phyloP scores from a whole-genome alignment of 768 basidiomycete genomes.

The Atractiella rhizophila region DNA sequence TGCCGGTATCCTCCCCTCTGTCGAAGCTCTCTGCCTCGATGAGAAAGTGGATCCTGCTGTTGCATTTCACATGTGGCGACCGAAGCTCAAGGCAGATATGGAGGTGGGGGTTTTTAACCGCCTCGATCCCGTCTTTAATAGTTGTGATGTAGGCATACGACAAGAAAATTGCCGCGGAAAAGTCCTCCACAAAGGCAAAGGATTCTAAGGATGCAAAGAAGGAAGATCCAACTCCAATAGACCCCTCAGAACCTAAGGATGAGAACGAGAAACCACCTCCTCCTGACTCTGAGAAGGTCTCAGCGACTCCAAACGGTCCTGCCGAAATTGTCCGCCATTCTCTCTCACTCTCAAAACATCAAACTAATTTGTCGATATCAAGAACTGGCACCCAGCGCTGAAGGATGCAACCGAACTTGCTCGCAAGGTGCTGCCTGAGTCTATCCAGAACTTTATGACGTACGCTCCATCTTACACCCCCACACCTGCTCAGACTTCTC shows the following conservation, averaged over 20 bases:
- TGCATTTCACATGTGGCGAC: conserved; percentile 81
- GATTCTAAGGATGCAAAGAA: conserved; percentile 4
- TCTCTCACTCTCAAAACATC: conserved; percentile 8
- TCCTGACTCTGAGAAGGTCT: conserved; percentile 1
- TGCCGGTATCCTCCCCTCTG: conserved; percentile 43
- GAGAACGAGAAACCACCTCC: conserved; percentile 20
- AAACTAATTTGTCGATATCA: conserved; percentile 27
- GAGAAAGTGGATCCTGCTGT: conserved; percentile 65
- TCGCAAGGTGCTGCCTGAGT: conserved; percentile 41
- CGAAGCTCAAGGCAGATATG: conserved; percentile 20
- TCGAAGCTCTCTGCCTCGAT: conserved; percentile 41
- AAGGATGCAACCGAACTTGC: conserved; percentile 48
- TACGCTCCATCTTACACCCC: conserved; percentile 23
- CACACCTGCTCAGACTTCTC: conserved; percentile 4
- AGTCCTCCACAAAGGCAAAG: neutral
- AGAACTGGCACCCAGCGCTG: conserved; percentile 51
- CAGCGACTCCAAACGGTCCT: too few species aligned
- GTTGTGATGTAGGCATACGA: neutral
- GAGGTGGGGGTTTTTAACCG: conserved; percentile 2
- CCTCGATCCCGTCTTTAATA: neutral
- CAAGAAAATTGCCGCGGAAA: neutral
- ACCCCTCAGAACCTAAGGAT: neutral
- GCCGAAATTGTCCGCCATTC: conserved; percentile 1
- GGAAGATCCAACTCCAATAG: conserved; percentile 19
- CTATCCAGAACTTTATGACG: conserved; percentile 43